Percentiles rank a stretch among this genome's conserved stretches.
Evolutionary conservation across 768 basidiomycete genomes (phyloP).

Genomic region (Daedalea quercina): DNA sequence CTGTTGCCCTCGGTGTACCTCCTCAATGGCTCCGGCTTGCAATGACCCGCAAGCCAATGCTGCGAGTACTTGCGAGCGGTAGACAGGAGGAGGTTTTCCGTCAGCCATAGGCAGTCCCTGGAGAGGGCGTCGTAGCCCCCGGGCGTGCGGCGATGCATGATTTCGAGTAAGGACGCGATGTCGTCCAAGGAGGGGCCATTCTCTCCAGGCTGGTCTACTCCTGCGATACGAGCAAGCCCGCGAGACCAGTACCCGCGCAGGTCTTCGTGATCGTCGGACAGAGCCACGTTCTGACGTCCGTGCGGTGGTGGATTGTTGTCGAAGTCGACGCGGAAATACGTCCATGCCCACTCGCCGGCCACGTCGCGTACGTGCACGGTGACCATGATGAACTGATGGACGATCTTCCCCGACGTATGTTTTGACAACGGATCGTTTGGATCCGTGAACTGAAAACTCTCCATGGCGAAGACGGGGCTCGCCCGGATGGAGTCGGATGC

Average conservation of each 20-base stretch:
- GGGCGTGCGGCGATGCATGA: background rate
- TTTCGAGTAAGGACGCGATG: constrained; percentile 1
- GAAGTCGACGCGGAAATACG: constrained; percentile 1
- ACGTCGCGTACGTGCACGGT: background rate
- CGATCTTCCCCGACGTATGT: background rate
- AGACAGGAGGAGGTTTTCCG: background rate
- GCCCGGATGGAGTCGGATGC: background rate
- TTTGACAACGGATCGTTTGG: background rate
- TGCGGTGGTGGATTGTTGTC: background rate
- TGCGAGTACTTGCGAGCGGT: background rate
- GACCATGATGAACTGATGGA: constrained; percentile 3
- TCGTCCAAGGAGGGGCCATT: constrained; percentile 1
- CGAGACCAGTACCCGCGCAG: background rate
- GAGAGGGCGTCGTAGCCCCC: background rate
- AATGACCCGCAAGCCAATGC: background rate
- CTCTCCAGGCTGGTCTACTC: background rate
- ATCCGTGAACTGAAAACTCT: background rate
- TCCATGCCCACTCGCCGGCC: background rate
- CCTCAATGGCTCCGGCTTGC: background rate
- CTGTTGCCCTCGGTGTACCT: background rate
- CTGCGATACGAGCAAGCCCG: background rate
- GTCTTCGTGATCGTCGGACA: background rate
- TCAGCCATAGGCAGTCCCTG: constrained; percentile 2
- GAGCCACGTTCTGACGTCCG: background rate
- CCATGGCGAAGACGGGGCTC: background rate